Conservation (phyloP, 169 alveolate species). For the Ichthyophthirius multifiliis region DNA sequence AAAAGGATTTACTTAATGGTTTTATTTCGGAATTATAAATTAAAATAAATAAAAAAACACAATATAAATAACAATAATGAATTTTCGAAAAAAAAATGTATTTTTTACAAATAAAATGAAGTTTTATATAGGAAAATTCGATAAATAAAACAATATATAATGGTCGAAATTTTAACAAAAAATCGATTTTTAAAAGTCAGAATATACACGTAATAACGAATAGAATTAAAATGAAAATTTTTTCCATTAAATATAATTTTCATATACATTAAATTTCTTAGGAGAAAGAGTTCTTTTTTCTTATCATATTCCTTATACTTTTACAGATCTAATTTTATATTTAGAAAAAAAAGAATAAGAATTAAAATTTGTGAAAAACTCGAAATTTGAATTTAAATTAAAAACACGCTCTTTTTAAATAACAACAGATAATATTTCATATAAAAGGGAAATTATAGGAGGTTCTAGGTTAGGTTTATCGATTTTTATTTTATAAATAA, state of each 20-base stretch:
- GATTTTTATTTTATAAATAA: not conserved
- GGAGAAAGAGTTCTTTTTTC: not conserved
- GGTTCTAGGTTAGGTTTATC: not conserved
- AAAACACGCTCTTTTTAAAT: no score
- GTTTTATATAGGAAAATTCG: not conserved
- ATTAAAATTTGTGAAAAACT: no score
- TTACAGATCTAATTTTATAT: not conserved
- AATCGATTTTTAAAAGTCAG: not conserved
- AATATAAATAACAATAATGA: not conserved
- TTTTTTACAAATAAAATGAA: not conserved
- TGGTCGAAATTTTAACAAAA: not conserved
- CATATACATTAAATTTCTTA: not conserved
- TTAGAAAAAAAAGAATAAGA: not conserved
- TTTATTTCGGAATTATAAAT: not conserved
- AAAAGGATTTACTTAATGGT: not conserved
- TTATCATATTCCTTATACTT: not conserved
- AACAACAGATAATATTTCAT: not conserved
- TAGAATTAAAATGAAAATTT: not conserved
- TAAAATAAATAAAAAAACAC: not conserved
- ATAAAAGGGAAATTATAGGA: not conserved
- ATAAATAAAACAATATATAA: not conserved
- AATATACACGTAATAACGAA: not conserved
- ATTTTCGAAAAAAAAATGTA: not conserved
- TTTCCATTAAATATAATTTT: not conserved
- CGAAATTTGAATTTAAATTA: no score